Conservation (phyloP, 1,284 basidiomycete genomes). For the Malassezia japonica region DNA sequence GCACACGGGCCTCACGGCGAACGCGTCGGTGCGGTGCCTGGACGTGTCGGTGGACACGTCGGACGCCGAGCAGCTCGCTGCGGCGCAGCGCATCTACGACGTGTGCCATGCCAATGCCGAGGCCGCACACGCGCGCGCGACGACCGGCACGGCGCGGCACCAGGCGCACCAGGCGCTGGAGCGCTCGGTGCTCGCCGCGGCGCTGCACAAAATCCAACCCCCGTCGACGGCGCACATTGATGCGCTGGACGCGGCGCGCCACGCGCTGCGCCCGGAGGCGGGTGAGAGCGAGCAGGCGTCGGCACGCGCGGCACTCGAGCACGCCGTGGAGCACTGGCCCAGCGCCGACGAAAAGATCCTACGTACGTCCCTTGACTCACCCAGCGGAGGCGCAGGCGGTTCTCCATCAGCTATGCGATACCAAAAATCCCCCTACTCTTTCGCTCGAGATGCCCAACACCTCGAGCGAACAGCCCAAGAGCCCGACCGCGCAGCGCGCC, state of each 20-base stretch:
- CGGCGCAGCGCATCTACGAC: slow-evolving; percentile 1
- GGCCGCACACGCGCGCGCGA: background rate
- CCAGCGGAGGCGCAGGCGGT: too few species aligned
- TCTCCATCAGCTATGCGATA: too few species aligned
- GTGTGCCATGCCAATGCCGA: background rate
- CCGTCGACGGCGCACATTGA: background rate
- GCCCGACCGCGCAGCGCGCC: slow-evolving; percentile 7
- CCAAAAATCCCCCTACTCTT: too few species aligned
- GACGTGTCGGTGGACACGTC: slow-evolving; percentile 55
- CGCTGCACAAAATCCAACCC: background rate
- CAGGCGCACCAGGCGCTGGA: background rate
- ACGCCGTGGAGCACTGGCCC: background rate
- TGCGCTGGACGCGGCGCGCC: background rate
- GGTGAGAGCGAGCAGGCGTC: background rate
- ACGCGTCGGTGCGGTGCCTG: slow-evolving; percentile 75
- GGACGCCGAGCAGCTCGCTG: background rate
- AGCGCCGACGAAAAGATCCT: background rate
- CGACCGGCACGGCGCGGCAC: background rate
- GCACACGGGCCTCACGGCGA: slow-evolving; percentile 76
- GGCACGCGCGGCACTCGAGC: background rate
- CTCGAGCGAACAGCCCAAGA: slow-evolving; percentile 53
- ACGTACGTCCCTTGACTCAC: too few species aligned
- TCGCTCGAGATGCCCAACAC: slow-evolving; percentile 56
- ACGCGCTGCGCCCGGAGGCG: background rate
- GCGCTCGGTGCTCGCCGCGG: background rate